phyloP scores from a whole-genome alignment of 129 eudicot genomes.

The Flaveria ramosissima region DNA sequence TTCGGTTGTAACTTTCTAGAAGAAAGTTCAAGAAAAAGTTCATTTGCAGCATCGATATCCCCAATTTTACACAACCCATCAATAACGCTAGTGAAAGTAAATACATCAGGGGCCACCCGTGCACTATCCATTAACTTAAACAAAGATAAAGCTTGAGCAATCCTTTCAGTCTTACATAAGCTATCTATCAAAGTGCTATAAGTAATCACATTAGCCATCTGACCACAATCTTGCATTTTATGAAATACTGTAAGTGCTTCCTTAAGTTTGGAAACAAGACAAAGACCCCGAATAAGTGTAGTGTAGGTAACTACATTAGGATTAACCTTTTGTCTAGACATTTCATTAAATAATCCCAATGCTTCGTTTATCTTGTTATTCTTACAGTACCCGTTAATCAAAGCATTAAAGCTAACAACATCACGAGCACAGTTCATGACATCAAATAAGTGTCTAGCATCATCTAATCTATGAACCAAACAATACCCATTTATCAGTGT shows the following conservation, averaged over 20 bases:
- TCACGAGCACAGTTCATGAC: conserved; percentile 21
- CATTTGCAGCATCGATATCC: conserved; percentile 31
- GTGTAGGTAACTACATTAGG: conserved; percentile 39
- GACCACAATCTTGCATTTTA: conserved; percentile 31
- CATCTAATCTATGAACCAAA: conserved; percentile 22
- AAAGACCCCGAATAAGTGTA: conserved; percentile 31
- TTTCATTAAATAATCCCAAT: conserved; percentile 12
- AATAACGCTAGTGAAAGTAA: conserved; percentile 24
- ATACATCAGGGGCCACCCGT: conserved; percentile 30
- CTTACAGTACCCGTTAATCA: conserved; percentile 39
- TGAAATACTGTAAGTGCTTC: conserved; percentile 23
- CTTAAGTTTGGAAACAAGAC: conserved; percentile 34
- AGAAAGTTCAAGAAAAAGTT: conserved; percentile 9
- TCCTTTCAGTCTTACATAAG: conserved; percentile 26
- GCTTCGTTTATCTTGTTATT: conserved; percentile 25
- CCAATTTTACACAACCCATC: conserved; percentile 32
- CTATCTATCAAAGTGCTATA: conserved; percentile 32
- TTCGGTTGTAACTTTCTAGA: conserved; percentile 30
- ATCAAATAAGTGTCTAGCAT: conserved; percentile 22
- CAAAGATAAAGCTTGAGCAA: conserved; percentile 25
- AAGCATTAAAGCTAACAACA: conserved; percentile 26
- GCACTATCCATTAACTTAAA: conserved; percentile 30
- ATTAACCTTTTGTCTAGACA: conserved; percentile 12
- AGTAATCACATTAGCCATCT: conserved; percentile 29
- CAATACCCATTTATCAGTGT: conserved; percentile 36